Base-by-base conservation (phyloP, 2,329 filamentous ascomycete genomes). In the Alternaria angustiovoidea region DNA sequence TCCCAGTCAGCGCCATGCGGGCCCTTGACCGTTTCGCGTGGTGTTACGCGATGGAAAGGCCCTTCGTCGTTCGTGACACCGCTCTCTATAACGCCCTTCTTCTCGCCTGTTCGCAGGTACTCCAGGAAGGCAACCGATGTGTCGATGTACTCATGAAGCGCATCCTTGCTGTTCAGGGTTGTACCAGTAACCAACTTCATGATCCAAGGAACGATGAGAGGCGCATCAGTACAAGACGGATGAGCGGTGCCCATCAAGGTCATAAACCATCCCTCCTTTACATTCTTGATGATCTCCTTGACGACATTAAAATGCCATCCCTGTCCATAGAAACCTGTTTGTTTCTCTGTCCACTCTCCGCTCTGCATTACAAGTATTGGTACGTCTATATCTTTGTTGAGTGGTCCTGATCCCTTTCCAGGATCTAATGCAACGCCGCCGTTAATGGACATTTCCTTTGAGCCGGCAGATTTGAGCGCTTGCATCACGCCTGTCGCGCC, bases 211-310 rank as follows among this genome's bases (percentile, higher is more conserved):
- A 89, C 84, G 7, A 91, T 82, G 3, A 91, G 79, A 0, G 88
- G 88, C 16, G 88, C 89, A 68, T 91, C 89, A 0, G 89, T 90
- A 20, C 89, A 86, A 9, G 84, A 87, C 0, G 89, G 87, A 67
- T 91, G 89, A 0, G 87, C 74, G 79, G 72, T 71, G 28, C 75
- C 75, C 66, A 66, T 73, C 69, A 80, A 66, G 0, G 81, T 83
- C 68, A 81, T 74, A 65, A 82, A 82, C 81, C 81, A 83, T 75
- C 55, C 82, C 75, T 59, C 77, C 66, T 62, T 84, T 76, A 47
- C 85, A 79, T 59, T 78, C 74, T 80, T 75, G 2, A 86, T 86
- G 2, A 90, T 79, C 7, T 85, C 84, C 56, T 82, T 83, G 7
- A 91, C 88, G 0, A 86, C 85, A 36, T 87, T 84, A 60, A 90